Evolutionary conservation across 352 stramenopile species (phyloP), one percentile per base, ranked within the genome.

Genomic region (Globisporangium solare): DNA sequence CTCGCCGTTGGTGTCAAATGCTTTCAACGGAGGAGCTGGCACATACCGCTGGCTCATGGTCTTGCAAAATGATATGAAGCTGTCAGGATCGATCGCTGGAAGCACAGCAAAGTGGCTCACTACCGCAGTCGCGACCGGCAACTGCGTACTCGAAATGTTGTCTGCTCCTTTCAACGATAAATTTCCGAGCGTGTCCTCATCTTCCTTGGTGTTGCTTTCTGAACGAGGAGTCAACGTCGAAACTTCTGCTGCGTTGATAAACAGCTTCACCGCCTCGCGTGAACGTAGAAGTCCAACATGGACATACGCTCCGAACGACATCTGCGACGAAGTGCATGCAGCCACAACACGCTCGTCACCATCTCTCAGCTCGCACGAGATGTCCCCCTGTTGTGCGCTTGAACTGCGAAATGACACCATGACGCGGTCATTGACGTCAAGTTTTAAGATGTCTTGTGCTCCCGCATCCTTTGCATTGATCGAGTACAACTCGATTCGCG

Each of bases 101-200:
- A 88, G 47, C 20, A 91, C 15, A 8, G 67, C 73, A 6, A 89
- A 40, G 42, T 89, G 78, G 20, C 66, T 80, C 15, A 88, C 61
- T 15, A 71, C 57, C 43, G 56, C 54, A 13, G 27, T 62, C 27
- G 41, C 20, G 1, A 22, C 4, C 0, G 49, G 56, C 47, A 47
- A 57, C 22, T 35, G 27, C 27, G 12, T 20, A 32, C 17, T 21
- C 15, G 10, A 40, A 22, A 1, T 24, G 32, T 15, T 18, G 14
- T 45, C 21, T 5, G 67, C 59, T 55, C 72, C 72, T 15, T 61
- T 20, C 27, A 80, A 43, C 21, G 15, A 58, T 35, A 35, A 8
- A 3, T 35, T 8, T 35, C 27, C 27, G 10, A 10, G 7, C 3
- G 72, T 13, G 35, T 41, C 12, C 22, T 47, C 17, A 11, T 18